Base-by-base conservation (phyloP, 208 protist genomes). In the Novymonas esmeraldas region DNA sequence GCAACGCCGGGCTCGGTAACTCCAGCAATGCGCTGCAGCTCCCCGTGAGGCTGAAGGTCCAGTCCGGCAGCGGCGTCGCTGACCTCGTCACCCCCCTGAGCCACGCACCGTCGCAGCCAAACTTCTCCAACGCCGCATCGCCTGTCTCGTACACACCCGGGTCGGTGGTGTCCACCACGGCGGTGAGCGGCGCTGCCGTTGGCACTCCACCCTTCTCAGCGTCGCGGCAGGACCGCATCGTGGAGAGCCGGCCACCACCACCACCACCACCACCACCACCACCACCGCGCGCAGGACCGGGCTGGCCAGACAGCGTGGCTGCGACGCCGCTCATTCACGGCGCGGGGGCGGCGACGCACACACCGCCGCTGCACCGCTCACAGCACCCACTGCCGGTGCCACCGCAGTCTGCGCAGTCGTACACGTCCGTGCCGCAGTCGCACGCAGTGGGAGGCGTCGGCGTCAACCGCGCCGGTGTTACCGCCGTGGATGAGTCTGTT, bases 1-100 rank as follows among this genome's bases (percentile, higher is more conserved):
- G 28, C 52, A 58, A 41, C 52, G 33, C 29, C n/a, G n/a, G n/a
- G 7, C 33, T 26, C 2, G 33, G 52, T 34, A 58, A 58, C 52
- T 18, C 33, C 3, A 26, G 52, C 52, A 7, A 18, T 14, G 22
- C 42, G 3, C 20, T 6, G 7, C 52, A 16, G 3, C 20, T 13
- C 18, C 29, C 33, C 33, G 26, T 34, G 11, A 34, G 7, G 20
- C 52, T 58, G n/a, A 42, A 42, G 26, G n/a, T n/a, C n/a, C 18
- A 18, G n/a, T 20, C 2, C 9, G 13, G 42, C 20, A 29, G 52
- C 18, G 52, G 52, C n/a, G 1, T 58, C 20, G 33, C 18, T 14
- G 52, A 4, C 18, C 33, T 29, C 42, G 26, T 20, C 42, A 13
- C 18, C 29, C 33, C 20, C 52, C 42, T 58, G 14, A 26, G 33